Evolutionary conservation across 441 rosid species (phyloP).

Genomic region (Pelargonium australe): DNA sequence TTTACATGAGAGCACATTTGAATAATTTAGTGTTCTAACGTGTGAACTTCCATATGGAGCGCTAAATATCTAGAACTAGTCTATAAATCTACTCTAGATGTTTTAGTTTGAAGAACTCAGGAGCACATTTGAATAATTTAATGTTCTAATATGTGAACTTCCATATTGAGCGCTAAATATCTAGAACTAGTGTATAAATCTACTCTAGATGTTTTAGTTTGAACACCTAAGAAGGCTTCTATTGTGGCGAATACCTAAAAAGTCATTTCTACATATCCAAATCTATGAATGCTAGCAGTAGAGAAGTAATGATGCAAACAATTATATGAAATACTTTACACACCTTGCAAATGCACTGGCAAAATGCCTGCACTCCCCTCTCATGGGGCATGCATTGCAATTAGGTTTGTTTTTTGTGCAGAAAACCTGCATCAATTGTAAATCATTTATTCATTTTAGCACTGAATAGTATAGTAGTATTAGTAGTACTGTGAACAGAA

Average conservation of each 20-base stretch:
- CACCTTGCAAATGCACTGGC: conserved; percentile 99
- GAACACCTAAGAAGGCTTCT: background rate
- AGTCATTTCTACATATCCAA: conserved; percentile 4
- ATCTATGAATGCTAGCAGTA: background rate
- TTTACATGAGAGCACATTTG: background rate
- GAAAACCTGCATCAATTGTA: conserved; percentile 65
- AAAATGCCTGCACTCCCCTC: conserved; percentile 97
- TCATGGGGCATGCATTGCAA: conserved; percentile 98
- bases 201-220: too few relatives aligned
- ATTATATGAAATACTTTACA: conserved; percentile 15
- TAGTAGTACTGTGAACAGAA: background rate
- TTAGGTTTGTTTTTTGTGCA: conserved; percentile 94
- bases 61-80: background rate
- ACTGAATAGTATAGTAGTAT: background rate
- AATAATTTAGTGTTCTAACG: too few relatives aligned
- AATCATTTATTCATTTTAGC: conserved; percentile 20
- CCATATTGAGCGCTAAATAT: background rate
- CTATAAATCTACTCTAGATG: too few relatives aligned
- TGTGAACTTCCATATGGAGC: background rate
- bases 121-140: background rate
- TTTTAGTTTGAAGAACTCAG: too few relatives aligned
- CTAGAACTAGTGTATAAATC: background rate
- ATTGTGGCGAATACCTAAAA: conserved; percentile 3
- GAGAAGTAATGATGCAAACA: background rate
- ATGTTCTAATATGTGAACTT: background rate